Conservation (phyloP, 2,329 filamentous ascomycete species). For the Tetracladium maxilliforme region DNA sequence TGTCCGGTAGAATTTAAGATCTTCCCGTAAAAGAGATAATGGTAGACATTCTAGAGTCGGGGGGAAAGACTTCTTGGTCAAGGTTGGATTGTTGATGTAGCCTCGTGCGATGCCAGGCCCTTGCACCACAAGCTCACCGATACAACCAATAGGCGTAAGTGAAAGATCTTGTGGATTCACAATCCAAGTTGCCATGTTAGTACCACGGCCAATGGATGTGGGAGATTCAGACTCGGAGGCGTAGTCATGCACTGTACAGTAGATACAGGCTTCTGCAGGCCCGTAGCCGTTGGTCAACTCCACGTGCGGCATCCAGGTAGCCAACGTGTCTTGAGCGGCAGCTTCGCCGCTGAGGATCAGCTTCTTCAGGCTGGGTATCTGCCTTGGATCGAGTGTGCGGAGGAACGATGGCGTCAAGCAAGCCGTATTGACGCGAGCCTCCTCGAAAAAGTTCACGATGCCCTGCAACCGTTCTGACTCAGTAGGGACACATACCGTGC, state of each 20-base stretch:
- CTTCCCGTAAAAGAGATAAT: constrained; percentile 17
- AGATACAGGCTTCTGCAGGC: constrained; percentile 5
- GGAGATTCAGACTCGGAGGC: no score
- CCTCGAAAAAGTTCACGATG: constrained; percentile 5
- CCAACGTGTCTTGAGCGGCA: background rate
- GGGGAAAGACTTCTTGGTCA: constrained; percentile 43
- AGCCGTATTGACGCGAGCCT: constrained; percentile 6
- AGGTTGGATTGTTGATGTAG: constrained; percentile 41
- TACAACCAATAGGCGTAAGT: no score
- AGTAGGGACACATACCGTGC: constrained; percentile 8
- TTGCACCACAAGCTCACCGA: no score
- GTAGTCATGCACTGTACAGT: constrained; percentile 1
- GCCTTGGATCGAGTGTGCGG: constrained; percentile 4
- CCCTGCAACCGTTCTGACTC: constrained; percentile 8
- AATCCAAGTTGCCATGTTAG: no score
- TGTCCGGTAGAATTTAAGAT: constrained; percentile 34
- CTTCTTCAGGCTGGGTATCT: constrained; percentile 5
- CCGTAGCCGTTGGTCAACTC: constrained; percentile 6
- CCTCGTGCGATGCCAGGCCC: constrained; percentile 47
- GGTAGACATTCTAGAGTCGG: constrained; percentile 35
- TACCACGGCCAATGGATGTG: no score
- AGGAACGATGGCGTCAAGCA: constrained; percentile 7
- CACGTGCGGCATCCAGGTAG: constrained; percentile 4
- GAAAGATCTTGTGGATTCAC: no score
- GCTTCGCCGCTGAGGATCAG: constrained; percentile 7